Percentiles rank a stretch among this genome's conserved stretches.
phyloP scores from a whole-genome alignment of 148 eudicot genomes.

The Cornus kousa region DNA sequence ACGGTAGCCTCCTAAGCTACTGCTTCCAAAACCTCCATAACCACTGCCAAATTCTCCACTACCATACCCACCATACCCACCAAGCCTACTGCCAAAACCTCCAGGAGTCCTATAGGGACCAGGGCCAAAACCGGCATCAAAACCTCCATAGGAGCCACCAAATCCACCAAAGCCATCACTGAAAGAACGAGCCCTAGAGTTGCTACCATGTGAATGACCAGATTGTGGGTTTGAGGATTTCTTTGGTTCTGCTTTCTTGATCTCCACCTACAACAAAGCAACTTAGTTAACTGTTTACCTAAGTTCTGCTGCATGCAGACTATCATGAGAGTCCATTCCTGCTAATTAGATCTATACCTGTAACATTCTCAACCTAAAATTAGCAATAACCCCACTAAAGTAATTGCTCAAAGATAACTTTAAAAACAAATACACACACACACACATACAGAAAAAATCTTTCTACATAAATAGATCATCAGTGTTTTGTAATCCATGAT shows the following conservation, averaged over 20 bases:
- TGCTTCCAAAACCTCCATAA: slow-evolving; percentile 51
- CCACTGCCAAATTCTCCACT: slow-evolving; percentile 46
- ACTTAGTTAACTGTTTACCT: slow-evolving; percentile 83
- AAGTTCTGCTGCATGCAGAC: slow-evolving; percentile 34
- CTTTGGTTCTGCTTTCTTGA: slow-evolving; percentile 93
- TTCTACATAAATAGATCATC: background rate
- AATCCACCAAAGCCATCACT: slow-evolving; percentile 51
- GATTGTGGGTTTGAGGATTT: slow-evolving; percentile 76
- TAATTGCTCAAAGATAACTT: background rate
- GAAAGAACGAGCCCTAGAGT: slow-evolving; percentile 59
- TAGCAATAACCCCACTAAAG: background rate
- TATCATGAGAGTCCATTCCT: slow-evolving; percentile 30
- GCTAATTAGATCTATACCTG: background rate
- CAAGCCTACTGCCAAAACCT: slow-evolving; percentile 60
- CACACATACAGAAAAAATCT: background rate
- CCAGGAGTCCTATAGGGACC: slow-evolving; percentile 72
- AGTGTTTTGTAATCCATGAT: background rate
- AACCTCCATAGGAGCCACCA: slow-evolving; percentile 53
- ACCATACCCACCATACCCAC: slow-evolving; percentile 58
- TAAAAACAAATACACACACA: background rate
- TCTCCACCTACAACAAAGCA: slow-evolving; percentile 87
- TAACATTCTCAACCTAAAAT: background rate
- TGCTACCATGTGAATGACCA: slow-evolving; percentile 57
- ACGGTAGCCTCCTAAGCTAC: slow-evolving; percentile 58
- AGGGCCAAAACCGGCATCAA: slow-evolving; percentile 57